Evolutionary conservation across 257 asterid species (phyloP).

Genomic region (Dorcoceras hygrometricum): DNA sequence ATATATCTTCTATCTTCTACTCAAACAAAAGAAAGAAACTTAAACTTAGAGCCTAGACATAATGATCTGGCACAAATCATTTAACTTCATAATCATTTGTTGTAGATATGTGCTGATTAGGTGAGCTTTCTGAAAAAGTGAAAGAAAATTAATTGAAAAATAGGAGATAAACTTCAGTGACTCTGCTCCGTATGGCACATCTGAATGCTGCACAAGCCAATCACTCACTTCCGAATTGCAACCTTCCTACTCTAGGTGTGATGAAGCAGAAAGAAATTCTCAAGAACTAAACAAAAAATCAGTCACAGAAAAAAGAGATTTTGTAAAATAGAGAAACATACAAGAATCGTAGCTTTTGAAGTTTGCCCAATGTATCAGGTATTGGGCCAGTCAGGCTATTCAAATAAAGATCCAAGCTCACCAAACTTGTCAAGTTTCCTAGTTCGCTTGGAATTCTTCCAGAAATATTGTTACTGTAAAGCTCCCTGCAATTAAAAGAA

Average conservation of each 20-base stretch:
- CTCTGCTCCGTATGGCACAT: not conserved
- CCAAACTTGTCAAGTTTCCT: constrained; percentile 81
- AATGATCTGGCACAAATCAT: not conserved
- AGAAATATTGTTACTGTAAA: constrained; percentile 77
- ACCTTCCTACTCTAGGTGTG: not conserved
- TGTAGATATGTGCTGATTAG: not conserved
- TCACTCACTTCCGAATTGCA: constrained; percentile 8
- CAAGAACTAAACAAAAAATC: constrained; percentile 9
- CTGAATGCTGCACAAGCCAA: not conserved
- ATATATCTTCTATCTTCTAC: not conserved
- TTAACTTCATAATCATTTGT: not conserved
- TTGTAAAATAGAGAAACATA: constrained; percentile 31
- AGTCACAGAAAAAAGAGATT: not conserved
- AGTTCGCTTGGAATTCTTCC: constrained; percentile 81
- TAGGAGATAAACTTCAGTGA: not conserved
- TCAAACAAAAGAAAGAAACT: not conserved
- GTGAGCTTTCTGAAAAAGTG: not conserved
- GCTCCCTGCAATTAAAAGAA: constrained; percentile 62
- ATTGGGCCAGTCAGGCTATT: constrained; percentile 67
- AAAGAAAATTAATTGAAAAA: not conserved
- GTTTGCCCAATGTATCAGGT: constrained; percentile 69
- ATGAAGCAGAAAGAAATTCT: constrained; percentile 16
- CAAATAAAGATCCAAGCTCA: constrained; percentile 94
- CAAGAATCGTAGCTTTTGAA: constrained; percentile 79
- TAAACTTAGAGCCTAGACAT: not conserved